A percentile compares a stretch with the other conserved stretches of the same genome.
Evolutionary conservation across 1,139 yeast species (phyloP).

Genomic region (Taiozyma onychis): DNA sequence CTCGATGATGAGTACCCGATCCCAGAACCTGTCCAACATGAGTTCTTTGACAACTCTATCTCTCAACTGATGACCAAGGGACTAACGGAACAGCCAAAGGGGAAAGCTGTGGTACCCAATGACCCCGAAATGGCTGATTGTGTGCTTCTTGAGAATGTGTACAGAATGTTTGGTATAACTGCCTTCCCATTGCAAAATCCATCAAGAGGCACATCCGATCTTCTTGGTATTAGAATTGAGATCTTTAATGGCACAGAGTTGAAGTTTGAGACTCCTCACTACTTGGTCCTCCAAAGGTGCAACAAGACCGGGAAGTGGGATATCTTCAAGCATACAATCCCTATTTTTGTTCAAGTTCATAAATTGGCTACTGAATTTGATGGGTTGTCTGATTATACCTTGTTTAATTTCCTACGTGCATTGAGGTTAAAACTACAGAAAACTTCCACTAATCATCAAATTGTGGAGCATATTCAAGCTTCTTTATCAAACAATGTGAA

Average conservation of each 20-base stretch:
- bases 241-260: conserved; percentile 27
- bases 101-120: conserved; percentile 3
- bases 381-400: conserved; percentile 11
- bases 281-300: conserved; percentile 32
- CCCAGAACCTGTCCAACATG: conserved; percentile 27
- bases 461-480: conserved; percentile 9
- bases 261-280: conserved; percentile 35
- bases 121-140: conserved; percentile 12
- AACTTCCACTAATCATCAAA: conserved; percentile 17
- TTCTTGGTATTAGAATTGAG: conserved; percentile 40
- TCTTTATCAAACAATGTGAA: conserved; percentile 6
- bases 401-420: conserved; percentile 10
- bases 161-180: conserved; percentile 39
- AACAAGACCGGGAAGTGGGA: conserved; percentile 28
- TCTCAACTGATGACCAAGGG: conserved; percentile 21
- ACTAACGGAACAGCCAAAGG: conserved; percentile 12
- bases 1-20: conserved; percentile 15
- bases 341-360: conserved; percentile 31
- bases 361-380: conserved; percentile 15
- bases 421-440: conserved; percentile 13
- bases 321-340: conserved; percentile 40
- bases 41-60: conserved; percentile 29
- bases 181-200: conserved; percentile 41
- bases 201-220: conserved; percentile 13
- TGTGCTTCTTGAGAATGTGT: conserved; percentile 33